Conservation (phyloP, 306 rosid species). For the Leucaena leucocephala region DNA sequence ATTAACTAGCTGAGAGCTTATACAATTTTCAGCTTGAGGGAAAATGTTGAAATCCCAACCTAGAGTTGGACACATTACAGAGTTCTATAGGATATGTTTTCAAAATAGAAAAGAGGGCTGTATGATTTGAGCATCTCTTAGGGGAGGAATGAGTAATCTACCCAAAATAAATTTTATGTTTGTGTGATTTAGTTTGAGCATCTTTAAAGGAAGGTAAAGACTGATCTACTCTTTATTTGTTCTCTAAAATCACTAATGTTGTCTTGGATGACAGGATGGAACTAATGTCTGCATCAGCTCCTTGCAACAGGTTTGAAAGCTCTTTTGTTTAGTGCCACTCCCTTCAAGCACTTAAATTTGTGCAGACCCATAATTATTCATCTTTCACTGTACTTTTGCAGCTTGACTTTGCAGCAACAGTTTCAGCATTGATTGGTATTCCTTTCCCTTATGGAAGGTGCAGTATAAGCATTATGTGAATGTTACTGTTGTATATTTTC, state of each 20-base stretch:
- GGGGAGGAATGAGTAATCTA: not conserved
- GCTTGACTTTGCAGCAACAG: constrained; percentile 95
- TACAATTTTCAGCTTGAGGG: constrained; percentile 4
- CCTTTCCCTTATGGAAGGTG: constrained; percentile 99
- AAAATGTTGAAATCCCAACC: not conserved
- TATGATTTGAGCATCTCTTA: not conserved
- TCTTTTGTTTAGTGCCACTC: constrained; percentile 23
- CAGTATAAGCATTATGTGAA: constrained; percentile 71
- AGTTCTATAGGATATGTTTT: not conserved
- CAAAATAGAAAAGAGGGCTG: not conserved
- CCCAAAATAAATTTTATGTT: not conserved
- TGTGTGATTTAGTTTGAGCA: not conserved
- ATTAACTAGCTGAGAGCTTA: not conserved
- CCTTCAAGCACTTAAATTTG: constrained; percentile 23
- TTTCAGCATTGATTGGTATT: constrained; percentile 87
- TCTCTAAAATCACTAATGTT: not conserved
- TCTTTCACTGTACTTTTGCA: constrained; percentile 52
- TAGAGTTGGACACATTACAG: not conserved
- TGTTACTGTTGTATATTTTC: constrained; percentile 27
- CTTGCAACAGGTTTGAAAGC: constrained; percentile 82
- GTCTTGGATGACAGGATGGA: constrained; percentile 57
- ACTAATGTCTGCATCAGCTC: constrained; percentile 67
- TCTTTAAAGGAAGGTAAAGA: not conserved
- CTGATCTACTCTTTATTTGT: not conserved
- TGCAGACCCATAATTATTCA: constrained; percentile 35